Conservation (phyloP, 495 filamentous ascomycete genomes). For the Eremomyces bilateralis region DNA sequence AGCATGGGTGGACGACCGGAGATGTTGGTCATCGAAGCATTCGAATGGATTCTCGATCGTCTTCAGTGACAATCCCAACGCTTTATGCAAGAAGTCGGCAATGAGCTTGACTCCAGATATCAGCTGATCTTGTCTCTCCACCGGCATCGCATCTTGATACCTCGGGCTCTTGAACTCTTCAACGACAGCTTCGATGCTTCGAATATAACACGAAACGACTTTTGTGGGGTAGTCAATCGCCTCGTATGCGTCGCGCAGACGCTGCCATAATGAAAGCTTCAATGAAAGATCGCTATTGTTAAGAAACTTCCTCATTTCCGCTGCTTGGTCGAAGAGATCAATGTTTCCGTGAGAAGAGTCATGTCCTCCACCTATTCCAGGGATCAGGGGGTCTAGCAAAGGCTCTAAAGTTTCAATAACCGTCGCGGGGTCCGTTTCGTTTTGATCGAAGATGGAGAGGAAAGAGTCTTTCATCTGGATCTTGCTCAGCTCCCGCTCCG, state of each 20-base stretch:
- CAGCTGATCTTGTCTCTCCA: constrained; percentile 42
- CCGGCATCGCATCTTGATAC: constrained; percentile 34
- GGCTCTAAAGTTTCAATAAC: constrained; percentile 87
- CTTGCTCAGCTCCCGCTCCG: constrained; percentile 76
- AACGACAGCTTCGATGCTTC: constrained; percentile 63
- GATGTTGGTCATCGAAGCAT: constrained; percentile 57
- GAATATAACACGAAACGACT: constrained; percentile 64
- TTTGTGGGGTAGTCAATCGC: constrained; percentile 66
- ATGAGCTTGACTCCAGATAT: constrained; percentile 56
- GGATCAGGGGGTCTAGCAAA: constrained; percentile 48
- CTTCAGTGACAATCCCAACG: constrained; percentile 38
- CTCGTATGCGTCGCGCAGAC: constrained; percentile 68
- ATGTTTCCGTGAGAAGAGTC: constrained; percentile 1
- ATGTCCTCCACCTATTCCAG: constrained; percentile 4
- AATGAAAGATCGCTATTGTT: constrained; percentile 58
- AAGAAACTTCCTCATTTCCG: constrained; percentile 66
- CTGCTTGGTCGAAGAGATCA: not conserved
- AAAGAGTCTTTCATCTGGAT: constrained; percentile 95
- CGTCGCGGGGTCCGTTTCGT: constrained; percentile 46
- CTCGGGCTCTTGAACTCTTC: constrained; percentile 42
- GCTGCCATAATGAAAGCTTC: constrained; percentile 67
- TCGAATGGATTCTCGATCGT: constrained; percentile 49
- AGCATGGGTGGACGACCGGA: constrained; percentile 45
- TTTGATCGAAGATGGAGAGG: constrained; percentile 49
- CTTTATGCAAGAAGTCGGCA: constrained; percentile 48